phyloP scores from a whole-genome alignment of 371 early-diverging fungal genomes.

The Mortierella sp. region DNA sequence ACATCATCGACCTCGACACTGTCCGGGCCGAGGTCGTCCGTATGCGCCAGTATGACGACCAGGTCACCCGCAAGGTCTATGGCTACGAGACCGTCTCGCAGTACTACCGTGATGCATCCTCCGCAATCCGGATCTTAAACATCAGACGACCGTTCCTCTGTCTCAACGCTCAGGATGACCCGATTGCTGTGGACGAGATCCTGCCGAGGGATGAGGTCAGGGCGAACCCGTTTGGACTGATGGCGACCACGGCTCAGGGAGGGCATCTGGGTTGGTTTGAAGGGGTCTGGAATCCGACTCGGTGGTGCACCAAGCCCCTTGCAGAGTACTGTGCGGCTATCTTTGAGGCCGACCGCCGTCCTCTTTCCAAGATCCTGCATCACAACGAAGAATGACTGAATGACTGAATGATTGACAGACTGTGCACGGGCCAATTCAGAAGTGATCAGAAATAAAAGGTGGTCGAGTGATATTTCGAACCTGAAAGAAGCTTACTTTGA shows the following conservation, averaged over 20 bases:
- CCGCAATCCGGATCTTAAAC: background rate
- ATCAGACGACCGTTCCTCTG: background rate
- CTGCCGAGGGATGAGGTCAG: conserved; percentile 2
- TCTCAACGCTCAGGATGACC: background rate
- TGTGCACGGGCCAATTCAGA: too few species aligned
- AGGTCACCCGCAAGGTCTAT: background rate
- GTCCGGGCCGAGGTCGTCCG: background rate
- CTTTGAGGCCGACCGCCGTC: background rate
- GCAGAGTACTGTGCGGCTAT: conserved; percentile 4
- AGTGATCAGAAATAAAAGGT: too few species aligned
- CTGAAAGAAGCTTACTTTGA: too few species aligned
- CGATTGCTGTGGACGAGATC: conserved; percentile 7
- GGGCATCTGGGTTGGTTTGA: conserved; percentile 8
- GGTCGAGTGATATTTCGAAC: too few species aligned
- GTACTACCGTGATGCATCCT: background rate
- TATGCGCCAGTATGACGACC: conserved; percentile 6
- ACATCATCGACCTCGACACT: background rate
- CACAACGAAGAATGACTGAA: background rate
- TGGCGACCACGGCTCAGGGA: background rate
- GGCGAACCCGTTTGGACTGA: background rate
- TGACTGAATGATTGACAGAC: too few species aligned
- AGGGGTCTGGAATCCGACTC: background rate
- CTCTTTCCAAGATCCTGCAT: background rate
- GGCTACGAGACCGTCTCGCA: background rate
- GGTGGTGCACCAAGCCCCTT: background rate